Evolutionary conservation across 1,284 basidiomycete species (phyloP).

Genomic region (Sporisorium iseilematis-ciliati): DNA sequence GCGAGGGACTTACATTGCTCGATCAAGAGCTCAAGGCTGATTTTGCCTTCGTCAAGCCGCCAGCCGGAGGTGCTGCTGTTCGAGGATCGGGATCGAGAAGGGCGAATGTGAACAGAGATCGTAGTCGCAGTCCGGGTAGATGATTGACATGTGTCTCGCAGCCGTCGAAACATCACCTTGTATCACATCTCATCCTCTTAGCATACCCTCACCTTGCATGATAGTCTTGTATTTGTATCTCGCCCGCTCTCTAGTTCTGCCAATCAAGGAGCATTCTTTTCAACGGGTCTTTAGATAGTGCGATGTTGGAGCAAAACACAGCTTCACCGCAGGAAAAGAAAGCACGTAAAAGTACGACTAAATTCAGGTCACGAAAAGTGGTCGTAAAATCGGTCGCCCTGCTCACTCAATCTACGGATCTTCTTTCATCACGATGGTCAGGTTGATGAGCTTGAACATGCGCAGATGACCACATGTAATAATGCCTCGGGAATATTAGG

Average conservation of each 20-base stretch:
- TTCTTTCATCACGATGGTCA: too few relatives aligned
- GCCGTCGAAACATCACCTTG: not conserved
- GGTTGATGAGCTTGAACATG: too few relatives aligned
- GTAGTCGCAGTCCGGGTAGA: conserved; percentile 48
- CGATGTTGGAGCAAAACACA: too few relatives aligned
- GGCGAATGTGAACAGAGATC: conserved; percentile 23
- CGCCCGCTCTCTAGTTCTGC: not conserved
- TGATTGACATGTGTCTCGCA: not conserved
- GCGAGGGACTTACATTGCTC: conserved; percentile 83
- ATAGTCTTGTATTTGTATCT: conserved; percentile 1
- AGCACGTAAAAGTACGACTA: not conserved
- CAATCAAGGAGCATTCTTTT: not conserved
- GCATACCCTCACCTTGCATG: not conserved
- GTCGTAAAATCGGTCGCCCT: not conserved
- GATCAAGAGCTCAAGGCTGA: conserved; percentile 92
- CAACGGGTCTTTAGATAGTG: too few relatives aligned
- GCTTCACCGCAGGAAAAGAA: not conserved
- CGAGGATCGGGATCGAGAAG: conserved; percentile 27
- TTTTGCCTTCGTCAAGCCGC: conserved; percentile 93
- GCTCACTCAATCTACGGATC: not conserved
- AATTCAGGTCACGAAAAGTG: conserved; percentile 4
- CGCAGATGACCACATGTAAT: too few relatives aligned
- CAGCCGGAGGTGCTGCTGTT: conserved; percentile 64
- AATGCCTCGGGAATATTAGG: too few relatives aligned
- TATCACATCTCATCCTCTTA: not conserved